Conservation (phyloP, 305 asterid genomes). For the Fraxinus nigra region DNA sequence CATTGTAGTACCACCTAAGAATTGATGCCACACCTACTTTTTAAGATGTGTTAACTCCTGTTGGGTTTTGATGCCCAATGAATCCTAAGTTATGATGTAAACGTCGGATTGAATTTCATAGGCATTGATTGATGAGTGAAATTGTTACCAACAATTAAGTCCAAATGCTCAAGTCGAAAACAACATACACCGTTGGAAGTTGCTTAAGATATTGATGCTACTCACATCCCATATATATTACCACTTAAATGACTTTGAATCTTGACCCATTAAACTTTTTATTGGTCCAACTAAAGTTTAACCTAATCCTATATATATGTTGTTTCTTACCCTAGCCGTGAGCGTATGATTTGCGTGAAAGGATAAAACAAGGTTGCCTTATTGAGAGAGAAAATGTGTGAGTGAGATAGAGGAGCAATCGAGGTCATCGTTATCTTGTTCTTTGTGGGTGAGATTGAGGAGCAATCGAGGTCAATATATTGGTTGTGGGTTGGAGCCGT, state of each 20-base stretch:
- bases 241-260: too few relatives aligned
- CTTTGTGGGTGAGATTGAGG: background rate
- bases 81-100: background rate
- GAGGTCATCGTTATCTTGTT: too few relatives aligned
- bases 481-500: background rate
- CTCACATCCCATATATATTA: too few relatives aligned
- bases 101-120: background rate
- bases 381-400: too few relatives aligned
- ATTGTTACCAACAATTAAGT: background rate
- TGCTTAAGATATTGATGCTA: background rate
- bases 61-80: background rate
- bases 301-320: too few relatives aligned
- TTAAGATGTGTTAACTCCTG: background rate
- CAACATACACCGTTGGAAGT: background rate
- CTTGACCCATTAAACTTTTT: too few relatives aligned
- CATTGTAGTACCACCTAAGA: background rate
- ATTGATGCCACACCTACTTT: background rate
- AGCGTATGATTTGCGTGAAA: too few relatives aligned
- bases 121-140: background rate
- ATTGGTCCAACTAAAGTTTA: too few relatives aligned
- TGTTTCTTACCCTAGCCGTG: too few relatives aligned
- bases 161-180: background rate
- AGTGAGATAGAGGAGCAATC: background rate
- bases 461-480: background rate
- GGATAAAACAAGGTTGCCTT: too few relatives aligned